Base-by-base conservation (phyloP, 176 grass and related monocot species). In the Oryza brachyantha region DNA sequence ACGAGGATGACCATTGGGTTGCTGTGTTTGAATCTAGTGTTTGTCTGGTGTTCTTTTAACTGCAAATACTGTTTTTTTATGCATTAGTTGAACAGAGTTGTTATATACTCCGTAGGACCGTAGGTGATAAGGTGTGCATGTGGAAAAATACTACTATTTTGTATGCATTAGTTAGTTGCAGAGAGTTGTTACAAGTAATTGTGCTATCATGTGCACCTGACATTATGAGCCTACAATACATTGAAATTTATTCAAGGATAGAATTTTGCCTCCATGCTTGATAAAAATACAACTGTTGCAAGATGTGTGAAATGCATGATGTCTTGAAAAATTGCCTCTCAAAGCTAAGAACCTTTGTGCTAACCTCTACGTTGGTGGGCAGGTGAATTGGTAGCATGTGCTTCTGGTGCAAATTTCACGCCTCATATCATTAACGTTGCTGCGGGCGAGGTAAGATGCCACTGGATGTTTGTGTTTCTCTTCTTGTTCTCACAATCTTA, bases 351-450 rank as follows among this genome's bases (percentile, higher is more conserved):
- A 61, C 45, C 25, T 87, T 87, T 46, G n/a, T n/a, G n/a, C n/a
- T n/a, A n/a, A n/a, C n/a, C n/a, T 41, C 59, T 27, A n/a, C n/a
- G 29, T 89, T 80, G 68, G 9, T 88, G 46, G 55, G 34, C 88
- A 93, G 96, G 87, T 57, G 90, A 91, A 65, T 81, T 93, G 78
- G 72, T 89, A 55, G 76, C 85, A 71, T 95, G 96, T 77, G 85
- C 87, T 81, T 86, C 96, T 50, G 92, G 92, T 19, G 80, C 92
- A 46, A 98, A 95, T 76, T 98, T 98, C 74, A 89, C 85, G 66
- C 92, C 96, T 45, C 96, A 98, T 84, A 86, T 98, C 78, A 85
- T 98, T 77, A 91, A 71, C 65, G 88, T 98, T 86, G 74, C 86
- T 69, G 80, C 87, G 24, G 96, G 96, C 19, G 96, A 98, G 90